Base-by-base conservation (phyloP, 768 basidiomycete species). In the Hypsizygus marmoreus region DNA sequence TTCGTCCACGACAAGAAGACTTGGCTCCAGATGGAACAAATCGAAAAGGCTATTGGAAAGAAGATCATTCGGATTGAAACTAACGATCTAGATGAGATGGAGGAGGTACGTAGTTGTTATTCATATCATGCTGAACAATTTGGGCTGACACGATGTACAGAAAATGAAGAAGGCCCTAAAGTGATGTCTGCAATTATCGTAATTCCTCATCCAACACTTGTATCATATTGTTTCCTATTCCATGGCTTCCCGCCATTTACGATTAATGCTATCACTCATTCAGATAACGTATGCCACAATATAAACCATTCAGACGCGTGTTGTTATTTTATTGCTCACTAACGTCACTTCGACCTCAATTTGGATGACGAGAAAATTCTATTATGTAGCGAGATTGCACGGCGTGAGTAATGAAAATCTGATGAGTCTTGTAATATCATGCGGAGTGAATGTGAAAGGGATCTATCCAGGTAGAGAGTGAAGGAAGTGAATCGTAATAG, bases 1-100 rank as follows among this genome's bases (percentile, higher is more conserved):
- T 98, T 99, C 61, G 95, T 97, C 11, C 92, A 97, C 65, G 86
- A 98, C 71, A 75, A 84, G 62, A 74, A 73, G 64, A 93, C 94
- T 5, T 94, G 88, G 84, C 46, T 77, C 58, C 88, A 95, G 63
- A 95, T 98, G 85, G 79, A 95, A 56, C 75, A 79, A 59, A 97
- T 99, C 48, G 88, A 95, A 70, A 76, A 84, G 56, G 79, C 77
- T 0, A 79, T 93, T 2, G 83, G 85, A 11, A 84, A 78, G 66
- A 76, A 80, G 58, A 97, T 98, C 49, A 80, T 84, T 54, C 77
- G 87, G 37, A 91, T 98, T 56, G 86, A 91, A 64, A 97, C 95
- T 1, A 74, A 83, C 51, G 91, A 97, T 68, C 68, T 97, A 51
- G 95, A 97, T 60, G 82, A 82, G 62, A 95, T 98, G 90, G 95